Conservation (phyloP, 192 early-diverging fungal genomes). For the Entrophospora sp. region DNA sequence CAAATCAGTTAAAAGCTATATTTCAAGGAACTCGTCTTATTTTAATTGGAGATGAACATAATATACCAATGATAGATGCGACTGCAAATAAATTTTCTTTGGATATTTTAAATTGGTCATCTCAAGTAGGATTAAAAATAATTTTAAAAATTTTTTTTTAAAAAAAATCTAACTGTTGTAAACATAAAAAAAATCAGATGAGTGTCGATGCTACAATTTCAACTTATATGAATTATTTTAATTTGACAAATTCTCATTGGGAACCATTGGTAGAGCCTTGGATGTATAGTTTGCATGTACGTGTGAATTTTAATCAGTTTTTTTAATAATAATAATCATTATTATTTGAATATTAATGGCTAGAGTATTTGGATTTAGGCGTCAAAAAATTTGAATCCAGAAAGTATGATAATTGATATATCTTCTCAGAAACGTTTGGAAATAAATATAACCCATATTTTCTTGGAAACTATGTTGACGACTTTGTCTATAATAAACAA, state of each 20-base stretch:
- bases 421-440: slow-evolving; percentile 66
- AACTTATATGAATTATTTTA: slow-evolving; percentile 86
- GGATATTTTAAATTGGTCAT: slow-evolving; percentile 79
- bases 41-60: slow-evolving; percentile 90
- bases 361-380: slow-evolving; percentile 13
- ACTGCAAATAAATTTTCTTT: slow-evolving; percentile 72
- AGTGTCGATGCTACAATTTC: slow-evolving; percentile 57
- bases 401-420: slow-evolving; percentile 51
- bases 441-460: slow-evolving; percentile 79
- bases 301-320: background rate
- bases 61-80: slow-evolving; percentile 85
- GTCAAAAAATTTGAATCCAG: slow-evolving; percentile 29
- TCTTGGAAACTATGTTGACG: slow-evolving; percentile 59
- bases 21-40: slow-evolving; percentile 68
- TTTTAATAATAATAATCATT: background rate
- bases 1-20: slow-evolving; percentile 42
- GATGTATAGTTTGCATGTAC: slow-evolving; percentile 54
- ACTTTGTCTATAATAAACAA: slow-evolving; percentile 45
- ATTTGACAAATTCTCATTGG: slow-evolving; percentile 97
- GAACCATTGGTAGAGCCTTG: slow-evolving; percentile 93
- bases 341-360: background rate
- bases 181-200: no score
- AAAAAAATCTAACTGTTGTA: no score
- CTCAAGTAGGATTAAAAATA: slow-evolving; percentile 31
- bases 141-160: no score